Evolutionary conservation across 2,329 filamentous ascomycete genomes (phyloP).

Genomic region (Xylariaceae sp.): DNA sequence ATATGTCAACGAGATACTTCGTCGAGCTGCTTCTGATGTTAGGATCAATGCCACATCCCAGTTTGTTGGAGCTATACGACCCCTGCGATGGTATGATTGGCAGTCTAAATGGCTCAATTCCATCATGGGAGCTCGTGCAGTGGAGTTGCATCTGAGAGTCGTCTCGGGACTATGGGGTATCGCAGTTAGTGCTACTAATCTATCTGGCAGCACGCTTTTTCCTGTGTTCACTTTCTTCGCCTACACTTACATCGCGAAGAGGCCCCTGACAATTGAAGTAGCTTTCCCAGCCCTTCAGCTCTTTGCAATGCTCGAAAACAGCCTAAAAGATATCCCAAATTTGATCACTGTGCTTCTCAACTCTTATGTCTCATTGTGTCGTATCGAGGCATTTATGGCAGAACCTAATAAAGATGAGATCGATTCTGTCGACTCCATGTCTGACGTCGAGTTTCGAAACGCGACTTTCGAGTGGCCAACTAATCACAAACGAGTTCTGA

Average conservation of each 20-base stretch:
- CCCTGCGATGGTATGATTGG: constrained; percentile 84
- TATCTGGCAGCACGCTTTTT: constrained; percentile 74
- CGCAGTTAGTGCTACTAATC: constrained; percentile 71
- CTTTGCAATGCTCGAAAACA: constrained; percentile 76
- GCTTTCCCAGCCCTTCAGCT: constrained; percentile 87
- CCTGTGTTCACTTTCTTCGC: constrained; percentile 82
- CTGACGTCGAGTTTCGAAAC: constrained; percentile 60
- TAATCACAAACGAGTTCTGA: constrained; percentile 57
- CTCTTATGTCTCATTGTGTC: constrained; percentile 78
- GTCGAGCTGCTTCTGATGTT: constrained; percentile 75
- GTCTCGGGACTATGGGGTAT: constrained; percentile 67
- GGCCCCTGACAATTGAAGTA: constrained; percentile 75
- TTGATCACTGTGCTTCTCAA: constrained; percentile 80
- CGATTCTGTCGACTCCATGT: constrained; percentile 44
- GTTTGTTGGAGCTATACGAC: constrained; percentile 84
- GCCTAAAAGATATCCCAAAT: constrained; percentile 75
- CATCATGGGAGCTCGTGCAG: constrained; percentile 71
- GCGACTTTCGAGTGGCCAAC: constrained; percentile 85
- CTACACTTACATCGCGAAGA: constrained; percentile 74
- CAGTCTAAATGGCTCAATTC: constrained; percentile 74
- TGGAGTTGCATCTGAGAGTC: constrained; percentile 70
- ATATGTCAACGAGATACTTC: constrained; percentile 70
- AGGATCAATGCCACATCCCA: constrained; percentile 83
- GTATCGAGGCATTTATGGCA: constrained; percentile 85
- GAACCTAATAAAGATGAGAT: constrained; percentile 76